These are phyloP conservation scores for Pleurotus ostreatus DNA, from an alignment of 768 basidiomycete genomes.

Conservation along the genomic window DNA sequence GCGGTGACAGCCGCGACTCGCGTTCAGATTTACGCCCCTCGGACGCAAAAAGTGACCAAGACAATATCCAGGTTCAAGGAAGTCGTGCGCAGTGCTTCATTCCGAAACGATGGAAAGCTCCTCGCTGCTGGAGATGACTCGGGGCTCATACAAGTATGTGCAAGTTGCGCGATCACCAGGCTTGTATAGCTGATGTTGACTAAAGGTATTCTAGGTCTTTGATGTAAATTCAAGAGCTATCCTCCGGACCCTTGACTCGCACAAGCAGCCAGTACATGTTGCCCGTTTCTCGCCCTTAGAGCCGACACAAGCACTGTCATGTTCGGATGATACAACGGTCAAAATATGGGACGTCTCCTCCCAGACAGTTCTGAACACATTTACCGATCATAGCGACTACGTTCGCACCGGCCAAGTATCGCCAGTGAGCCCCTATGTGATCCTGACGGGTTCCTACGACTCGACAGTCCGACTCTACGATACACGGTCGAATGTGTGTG, in stretches of 20 bases:
- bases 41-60: conserved; percentile 95
- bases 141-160: conserved; percentile 73
- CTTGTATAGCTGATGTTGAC: not conserved
- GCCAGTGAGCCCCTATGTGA: conserved; percentile 72
- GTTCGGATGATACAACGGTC: conserved; percentile 94
- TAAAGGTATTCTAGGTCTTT: conserved; percentile 57
- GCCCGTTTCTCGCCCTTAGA: conserved; percentile 83
- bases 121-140: conserved; percentile 94
- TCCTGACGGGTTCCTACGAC: conserved; percentile 95
- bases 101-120: conserved; percentile 91
- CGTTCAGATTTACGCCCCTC: conserved; percentile 93
- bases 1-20: conserved; percentile 93
- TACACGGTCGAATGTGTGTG: conserved; percentile 74
- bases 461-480: conserved; percentile 88
- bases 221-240: conserved; percentile 93
- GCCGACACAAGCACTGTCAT: conserved; percentile 85
- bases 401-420: conserved; percentile 91
- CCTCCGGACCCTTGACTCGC: conserved; percentile 85
- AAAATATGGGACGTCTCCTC: conserved; percentile 95
- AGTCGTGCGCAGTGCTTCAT: conserved; percentile 83
- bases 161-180: not conserved
- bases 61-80: conserved; percentile 97
- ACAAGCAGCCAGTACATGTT: conserved; percentile 96
- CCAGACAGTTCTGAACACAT: conserved; percentile 72
- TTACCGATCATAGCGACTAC: conserved; percentile 89